phyloP scores from a whole-genome alignment of 371 early-diverging fungal genomes.

The Enterospora canceri region DNA sequence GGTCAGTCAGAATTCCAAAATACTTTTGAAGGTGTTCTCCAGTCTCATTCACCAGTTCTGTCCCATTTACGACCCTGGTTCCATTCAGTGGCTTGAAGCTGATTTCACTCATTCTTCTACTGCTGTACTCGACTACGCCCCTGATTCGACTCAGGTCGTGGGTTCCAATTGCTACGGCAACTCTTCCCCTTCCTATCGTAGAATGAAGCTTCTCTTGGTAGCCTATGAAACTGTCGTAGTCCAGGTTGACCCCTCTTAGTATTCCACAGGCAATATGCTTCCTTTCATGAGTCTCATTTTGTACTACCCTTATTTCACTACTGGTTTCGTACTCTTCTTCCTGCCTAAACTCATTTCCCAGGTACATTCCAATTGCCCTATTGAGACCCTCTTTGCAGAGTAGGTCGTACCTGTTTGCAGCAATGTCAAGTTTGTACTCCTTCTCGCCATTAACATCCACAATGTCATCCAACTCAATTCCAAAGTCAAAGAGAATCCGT shows the following conservation, averaged over 20 bases:
- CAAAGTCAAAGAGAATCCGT: conserved; percentile 94
- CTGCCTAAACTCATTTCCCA: conserved; percentile 15
- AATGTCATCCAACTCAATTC: conserved; percentile 94
- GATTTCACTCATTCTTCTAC: conserved; percentile 70
- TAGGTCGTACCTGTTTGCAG: conserved; percentile 80
- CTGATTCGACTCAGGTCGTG: conserved; percentile 87
- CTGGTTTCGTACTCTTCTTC: neutral
- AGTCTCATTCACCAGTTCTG: conserved; percentile 74
- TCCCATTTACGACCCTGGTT: conserved; percentile 65
- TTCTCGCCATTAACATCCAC: conserved; percentile 61
- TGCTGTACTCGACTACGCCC: conserved; percentile 86
- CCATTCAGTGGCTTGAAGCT: conserved; percentile 77
- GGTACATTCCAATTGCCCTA: conserved; percentile 34
- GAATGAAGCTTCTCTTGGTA: conserved; percentile 95
- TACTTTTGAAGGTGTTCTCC: conserved; percentile 69
- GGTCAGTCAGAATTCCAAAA: conserved; percentile 74
- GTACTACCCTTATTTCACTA: conserved; percentile 5
- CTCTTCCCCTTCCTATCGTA: conserved; percentile 86
- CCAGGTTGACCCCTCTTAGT: conserved; percentile 73
- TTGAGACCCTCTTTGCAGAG: conserved; percentile 47
- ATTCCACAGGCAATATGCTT: conserved; percentile 81
- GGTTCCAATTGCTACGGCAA: conserved; percentile 89
- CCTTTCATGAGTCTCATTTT: conserved; percentile 61
- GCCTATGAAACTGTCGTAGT: conserved; percentile 74
- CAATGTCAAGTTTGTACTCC: conserved; percentile 88